Conservation (phyloP, 768 basidiomycete species). For the Cytidiella melzeri region DNA sequence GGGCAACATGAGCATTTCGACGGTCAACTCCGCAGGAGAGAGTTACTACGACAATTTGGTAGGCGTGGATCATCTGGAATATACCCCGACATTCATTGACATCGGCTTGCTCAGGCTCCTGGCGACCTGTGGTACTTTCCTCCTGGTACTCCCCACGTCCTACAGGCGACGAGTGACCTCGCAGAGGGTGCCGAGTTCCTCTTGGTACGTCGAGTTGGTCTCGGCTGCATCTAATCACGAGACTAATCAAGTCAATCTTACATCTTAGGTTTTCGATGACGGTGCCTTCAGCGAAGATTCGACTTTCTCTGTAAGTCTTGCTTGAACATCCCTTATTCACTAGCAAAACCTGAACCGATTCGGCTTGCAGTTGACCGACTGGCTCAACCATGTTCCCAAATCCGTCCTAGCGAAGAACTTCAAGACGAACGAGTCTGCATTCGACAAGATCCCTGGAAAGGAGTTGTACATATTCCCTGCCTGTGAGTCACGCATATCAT, state of each 20-base stretch:
- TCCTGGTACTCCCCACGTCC: constrained; percentile 47
- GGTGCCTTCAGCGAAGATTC: constrained; percentile 28
- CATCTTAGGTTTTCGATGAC: constrained; percentile 27
- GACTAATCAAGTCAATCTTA: not conserved
- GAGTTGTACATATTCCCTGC: constrained; percentile 26
- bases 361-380: constrained; percentile 20
- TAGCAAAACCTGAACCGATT: not conserved
- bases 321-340: not conserved
- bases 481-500: constrained; percentile 10
- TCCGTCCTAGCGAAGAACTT: constrained; percentile 31
- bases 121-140: constrained; percentile 57
- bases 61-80: constrained; percentile 7
- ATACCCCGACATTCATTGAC: not conserved
- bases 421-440: constrained; percentile 17
- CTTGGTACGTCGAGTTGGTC: constrained; percentile 17
- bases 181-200: constrained; percentile 23
- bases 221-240: too few relatives aligned
- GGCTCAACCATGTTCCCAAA: constrained; percentile 28
- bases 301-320: constrained; percentile 24
- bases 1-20: constrained; percentile 15
- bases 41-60: constrained; percentile 47
- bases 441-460: constrained; percentile 22
- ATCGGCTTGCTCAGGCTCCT: constrained; percentile 24
- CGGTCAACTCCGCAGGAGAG: constrained; percentile 41
- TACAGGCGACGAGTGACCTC: constrained; percentile 43